Evolutionary conservation across 2,329 filamentous ascomycete species (phyloP), one percentile per base, ranked within the genome.

Genomic region (Cladobotryum protrusum): DNA sequence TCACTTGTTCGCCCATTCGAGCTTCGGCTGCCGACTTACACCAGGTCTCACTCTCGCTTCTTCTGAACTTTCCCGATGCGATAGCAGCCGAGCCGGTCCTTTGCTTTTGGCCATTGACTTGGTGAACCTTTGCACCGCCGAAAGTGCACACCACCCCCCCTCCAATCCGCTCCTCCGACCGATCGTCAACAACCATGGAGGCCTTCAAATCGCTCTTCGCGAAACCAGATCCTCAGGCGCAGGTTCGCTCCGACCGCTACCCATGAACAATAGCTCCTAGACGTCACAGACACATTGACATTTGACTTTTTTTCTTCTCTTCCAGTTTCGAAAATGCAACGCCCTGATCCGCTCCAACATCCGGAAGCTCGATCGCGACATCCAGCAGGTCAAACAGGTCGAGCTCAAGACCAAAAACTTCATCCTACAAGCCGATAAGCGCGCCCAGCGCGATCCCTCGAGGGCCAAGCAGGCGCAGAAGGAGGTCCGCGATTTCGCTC

Each of bases 361-460:
- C 55, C 90, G 93, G 64, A 92, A 95, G 66, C 81, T 99, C 61
- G 93, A 99, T 68, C 91, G 93, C 65, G 91, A 97, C 71, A 92
- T 99, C 65, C 72, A 78, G 48, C 77, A 83, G 57, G 81, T 93
- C 57, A 91, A 88, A 68, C 74, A 81, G 50, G 84, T 89, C 57
- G 92, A 99, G 67, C 72, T 72, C 63, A 95, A 93, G 70, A 91
- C 91, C 55, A 90, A 89, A 63, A 85, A 81, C 67, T 82, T 89
- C 58, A 97, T 97, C 68, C 67, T 95, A 48, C 81, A 85, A 61
- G 88, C 92, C 61, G 88, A 89, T 62, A 84, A 82, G 64, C 87
- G 92, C 54, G 89, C 82, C 18, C 84, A 92, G 64, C 82, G 83
- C 54, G 90, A 93, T 67, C 87, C 90, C 0, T 77, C 85, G 3